Base-by-base conservation (phyloP, 306 rosid genomes). In the Vigna angularis region DNA sequence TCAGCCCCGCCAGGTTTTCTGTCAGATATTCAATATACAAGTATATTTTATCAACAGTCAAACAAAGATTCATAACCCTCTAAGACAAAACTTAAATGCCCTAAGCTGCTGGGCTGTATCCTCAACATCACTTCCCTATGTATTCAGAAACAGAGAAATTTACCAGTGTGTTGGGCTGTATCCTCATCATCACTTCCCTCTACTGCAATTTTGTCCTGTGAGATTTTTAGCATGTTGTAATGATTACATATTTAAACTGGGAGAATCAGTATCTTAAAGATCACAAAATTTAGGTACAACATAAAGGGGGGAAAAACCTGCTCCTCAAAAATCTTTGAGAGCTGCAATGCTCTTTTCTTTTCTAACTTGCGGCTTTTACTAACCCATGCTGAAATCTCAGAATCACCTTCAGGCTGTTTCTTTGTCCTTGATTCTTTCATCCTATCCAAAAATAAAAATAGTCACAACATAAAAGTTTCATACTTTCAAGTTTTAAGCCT, bases 121-220 rank as follows among this genome's bases (percentile, higher is more conserved):
- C 85, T 89, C 98, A 32, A 87, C 96, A 1, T 91, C 99, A 72
- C 98, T 95, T 78, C 82, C 97, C 50, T 85, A 30, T 3, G 34
- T 30, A 30, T 30, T 30, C 34, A 3, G 66, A 45, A 49, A 38
- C 49, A 71, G 73, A 72, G 80, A 48, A 75, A 20, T 28, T 63
- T 89, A 95, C 98, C 81, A 26, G 82, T 71, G 57, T 78, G 83
- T 38, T 75, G 85, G 16, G 82, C 53, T 65, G 84, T 67, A 83
- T 82, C 91, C 85, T 89, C 98, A 38, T 88, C 96, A 2, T 93
- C 99, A 72, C 98, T 95, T 78, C 82, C 97, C 50, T 85, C 97
- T 77, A 76, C 88, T 66, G 79, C 98, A 58, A 90, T 81, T 58
- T 91, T 91, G 87, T 95, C 99, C 99, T 95, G 67, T 5, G 55